These are phyloP conservation scores for Nemania sp. DNA, from an alignment of 2,329 filamentous ascomycete genomes.

Conservation along the genomic window DNA sequence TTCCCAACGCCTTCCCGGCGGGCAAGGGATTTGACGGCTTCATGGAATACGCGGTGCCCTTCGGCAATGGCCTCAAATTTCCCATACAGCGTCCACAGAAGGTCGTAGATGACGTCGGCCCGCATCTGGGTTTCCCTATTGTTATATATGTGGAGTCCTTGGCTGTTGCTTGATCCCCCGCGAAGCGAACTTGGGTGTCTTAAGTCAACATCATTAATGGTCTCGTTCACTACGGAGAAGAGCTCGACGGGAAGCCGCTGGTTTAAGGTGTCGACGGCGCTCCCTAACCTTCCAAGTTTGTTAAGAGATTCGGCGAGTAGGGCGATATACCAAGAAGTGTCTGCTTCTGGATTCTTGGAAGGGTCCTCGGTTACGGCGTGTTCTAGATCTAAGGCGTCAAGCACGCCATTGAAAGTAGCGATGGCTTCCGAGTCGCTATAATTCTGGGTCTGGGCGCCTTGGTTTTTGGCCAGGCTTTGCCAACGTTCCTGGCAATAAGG, in stretches of 20 bases:
- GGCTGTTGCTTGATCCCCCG: conserved; percentile 64
- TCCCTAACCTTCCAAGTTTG: conserved; percentile 86
- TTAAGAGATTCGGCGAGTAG: conserved; percentile 90
- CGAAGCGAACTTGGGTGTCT: conserved; percentile 86
- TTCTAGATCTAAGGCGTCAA: conserved; percentile 72
- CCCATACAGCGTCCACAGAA: conserved; percentile 91
- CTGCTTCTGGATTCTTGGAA: conserved; percentile 91
- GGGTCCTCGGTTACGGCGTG: conserved; percentile 82
- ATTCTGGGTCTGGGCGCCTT: conserved; percentile 65
- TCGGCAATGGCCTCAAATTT: conserved; percentile 98
- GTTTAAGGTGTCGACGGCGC: conserved; percentile 89
- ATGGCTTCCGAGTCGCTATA: conserved; percentile 61
- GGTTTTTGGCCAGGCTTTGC: conserved; percentile 81
- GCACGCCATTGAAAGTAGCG: conserved; percentile 68
- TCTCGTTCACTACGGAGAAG: conserved; percentile 93
- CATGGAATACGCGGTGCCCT: conserved; percentile 92
- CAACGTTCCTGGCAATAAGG: conserved; percentile 97
- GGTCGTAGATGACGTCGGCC: conserved; percentile 87
- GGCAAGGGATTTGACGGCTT: conserved; percentile 88
- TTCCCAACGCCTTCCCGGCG: conserved; percentile 79
- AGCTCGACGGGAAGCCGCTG: conserved; percentile 93
- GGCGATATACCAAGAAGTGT: conserved; percentile 93
- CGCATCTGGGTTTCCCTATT: conserved; percentile 80
- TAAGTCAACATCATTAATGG: conserved; percentile 92
- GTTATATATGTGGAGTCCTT: conserved; percentile 72